Percentiles rank a stretch among this genome's conserved stretches.
Conservation (phyloP, 768 basidiomycete genomes). For the Lactifluus volemus region DNA sequence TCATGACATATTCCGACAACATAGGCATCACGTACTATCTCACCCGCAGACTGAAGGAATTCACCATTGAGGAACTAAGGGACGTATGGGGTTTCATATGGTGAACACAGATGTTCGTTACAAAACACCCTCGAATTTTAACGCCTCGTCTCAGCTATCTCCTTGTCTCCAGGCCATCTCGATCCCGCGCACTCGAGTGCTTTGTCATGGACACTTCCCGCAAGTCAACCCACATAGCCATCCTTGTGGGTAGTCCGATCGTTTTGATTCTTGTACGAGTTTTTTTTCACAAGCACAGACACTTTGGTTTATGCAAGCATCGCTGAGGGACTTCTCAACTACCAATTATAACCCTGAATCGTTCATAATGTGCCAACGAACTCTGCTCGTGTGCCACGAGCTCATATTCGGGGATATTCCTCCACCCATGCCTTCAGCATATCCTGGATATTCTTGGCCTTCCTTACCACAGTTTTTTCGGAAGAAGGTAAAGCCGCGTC, state of each 20-base stretch:
- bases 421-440: constrained; percentile 54
- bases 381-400: constrained; percentile 86
- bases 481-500: constrained; percentile 62
- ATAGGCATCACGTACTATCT: constrained; percentile 90
- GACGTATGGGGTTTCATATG: constrained; percentile 90
- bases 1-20: constrained; percentile 73
- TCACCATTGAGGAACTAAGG: constrained; percentile 61
- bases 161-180: constrained; percentile 84
- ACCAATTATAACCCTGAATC: constrained; percentile 56
- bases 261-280: constrained; percentile 17
- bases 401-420: constrained; percentile 92
- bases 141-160: constrained; percentile 59
- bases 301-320: constrained; percentile 98
- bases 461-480: constrained; percentile 40
- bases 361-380: constrained; percentile 86
- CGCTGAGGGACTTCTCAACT: constrained; percentile 69
- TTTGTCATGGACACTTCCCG: constrained; percentile 87
- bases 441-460: constrained; percentile 48
- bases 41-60: constrained; percentile 59
- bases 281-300: constrained; percentile 44
- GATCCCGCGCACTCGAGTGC: constrained; percentile 86
- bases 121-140: constrained; percentile 29
- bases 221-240: constrained; percentile 89
- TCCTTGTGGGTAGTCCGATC: constrained; percentile 62
- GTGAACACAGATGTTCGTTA: constrained; percentile 30